Base-by-base conservation (phyloP, 257 asterid species). In the Capsicum rhomboideum region DNA sequence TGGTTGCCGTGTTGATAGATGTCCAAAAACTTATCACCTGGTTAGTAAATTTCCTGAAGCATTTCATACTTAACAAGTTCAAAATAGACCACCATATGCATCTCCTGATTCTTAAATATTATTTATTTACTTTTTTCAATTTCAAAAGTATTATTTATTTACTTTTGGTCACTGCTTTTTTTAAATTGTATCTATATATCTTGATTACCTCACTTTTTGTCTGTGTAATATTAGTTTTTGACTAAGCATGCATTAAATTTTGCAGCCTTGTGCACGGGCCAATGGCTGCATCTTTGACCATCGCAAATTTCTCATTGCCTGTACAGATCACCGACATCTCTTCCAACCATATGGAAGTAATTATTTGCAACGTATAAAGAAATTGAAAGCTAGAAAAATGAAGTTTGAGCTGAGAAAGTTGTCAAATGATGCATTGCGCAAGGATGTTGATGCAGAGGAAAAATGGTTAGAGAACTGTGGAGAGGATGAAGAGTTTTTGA, bases 1-100 rank as follows among this genome's bases (percentile, higher is more conserved):
- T 88, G 99, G 99, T 52, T 97, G 99, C 85, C 98, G 99, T 84
- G 99, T 97, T 86, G 99, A 97, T 89, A 92, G 99, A 66, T 97
- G 99, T 85, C 99, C 99, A 59, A 97, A 88, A 90, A 97, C 99
- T 78, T 97, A 95, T 91, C 99, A 97, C 87, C 89, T 97, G 84
- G 99, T 97, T 86, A 90, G 99, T 86, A 79, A 71, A 68, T 85
- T 52, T 52, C 67, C 52, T 44, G 84, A 69, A 37, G 56, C 79
- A 72, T 82, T 18, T 37, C 78, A 58, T 31, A 84, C 44, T 44
- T 64, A 10, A 72, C 40, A 23, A 44, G 69, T 46, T 34, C 40
- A 74, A 77, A 46, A 74, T 20, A 53, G 59, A 75, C 61, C 63
- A 8, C 63, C n/a, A 77, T 8, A 49, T 34, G 26, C 80, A 75